Base-by-base conservation (phyloP, 2,329 filamentous ascomycete species). In the Calonectria pteridis region DNA sequence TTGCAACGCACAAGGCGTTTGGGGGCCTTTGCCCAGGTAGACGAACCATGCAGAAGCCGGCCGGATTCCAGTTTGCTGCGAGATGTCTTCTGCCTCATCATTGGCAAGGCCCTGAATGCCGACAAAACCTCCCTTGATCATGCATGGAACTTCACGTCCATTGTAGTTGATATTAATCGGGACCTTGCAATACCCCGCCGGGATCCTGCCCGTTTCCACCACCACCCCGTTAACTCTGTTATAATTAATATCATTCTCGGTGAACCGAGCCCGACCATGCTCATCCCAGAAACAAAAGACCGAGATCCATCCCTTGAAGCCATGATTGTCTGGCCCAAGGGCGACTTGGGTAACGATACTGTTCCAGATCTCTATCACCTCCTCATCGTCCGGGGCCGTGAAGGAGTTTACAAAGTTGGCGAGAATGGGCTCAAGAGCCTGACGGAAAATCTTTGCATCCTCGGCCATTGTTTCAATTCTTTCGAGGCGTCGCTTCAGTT, bases 371-470 rank as follows among this genome's bases (percentile, higher is more conserved):
- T 80, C 69, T 0, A 78, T 59, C 6, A 84, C 77, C 6, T 82
- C 78, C 0, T 66, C 58, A 5, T 76, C 65, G 0, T 73, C 64
- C 0, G 82, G 81, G 0, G 79, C 40, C 3, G 84, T 78, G 59
- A 88, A 88, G 0, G 83, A 81, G 0, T 62, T 71, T 2, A 89
- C 71, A 64, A 89, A 85, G 29, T 81, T 73, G 3, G 80, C 72
- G 4, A 88, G 43, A 4, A 89, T 78, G 0, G 86, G 84, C 1
- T 69, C 73, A 3, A 89, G 80, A 26, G 86, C 77, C 4, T 73
- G 55, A 6, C 74, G 74, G 46, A 86, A 87, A 14, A 76, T 68
- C 0, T 72, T 73, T 0, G 85, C 77, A 69, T 89, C 83, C 2
- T 79, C 66, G 0, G 0, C 86, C 87, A 20, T 85, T 82, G 1